A percentile compares a stretch with the other conserved stretches of the same genome.
phyloP scores from a whole-genome alignment of 768 basidiomycete species.

The Mycena filopes region DNA sequence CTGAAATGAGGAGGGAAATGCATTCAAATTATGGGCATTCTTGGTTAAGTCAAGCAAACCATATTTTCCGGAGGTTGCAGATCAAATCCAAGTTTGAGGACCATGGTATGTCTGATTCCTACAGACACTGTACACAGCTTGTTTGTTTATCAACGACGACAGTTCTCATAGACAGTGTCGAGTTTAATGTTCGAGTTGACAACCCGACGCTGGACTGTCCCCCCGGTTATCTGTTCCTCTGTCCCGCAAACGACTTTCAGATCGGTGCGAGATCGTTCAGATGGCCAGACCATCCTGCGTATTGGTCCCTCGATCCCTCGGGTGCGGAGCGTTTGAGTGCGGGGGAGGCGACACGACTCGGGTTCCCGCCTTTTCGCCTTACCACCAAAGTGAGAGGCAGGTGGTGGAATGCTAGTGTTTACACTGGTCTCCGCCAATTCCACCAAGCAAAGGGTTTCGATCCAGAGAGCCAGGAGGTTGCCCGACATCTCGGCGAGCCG shows the following conservation, averaged over 20 bases:
- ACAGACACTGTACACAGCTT: background rate
- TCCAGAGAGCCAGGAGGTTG: conserved; percentile 19
- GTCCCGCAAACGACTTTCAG: background rate
- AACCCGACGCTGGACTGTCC: background rate
- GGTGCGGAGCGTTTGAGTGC: background rate
- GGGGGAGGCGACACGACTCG: background rate
- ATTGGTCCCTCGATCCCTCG: conserved; percentile 6
- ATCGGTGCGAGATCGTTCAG: background rate
- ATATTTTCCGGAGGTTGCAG: no score
- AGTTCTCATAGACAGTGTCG: background rate
- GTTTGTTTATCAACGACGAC: no score
- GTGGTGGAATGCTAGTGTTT: background rate
- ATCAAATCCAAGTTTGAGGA: background rate
- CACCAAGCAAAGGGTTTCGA: conserved; percentile 19
- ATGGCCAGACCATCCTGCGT: background rate
- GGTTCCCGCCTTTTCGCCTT: background rate
- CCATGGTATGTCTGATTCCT: background rate
- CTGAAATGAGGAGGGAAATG: no score
- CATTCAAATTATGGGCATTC: background rate
- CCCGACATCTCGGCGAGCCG: background rate
- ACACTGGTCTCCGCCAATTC: conserved; percentile 3
- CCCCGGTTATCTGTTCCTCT: conserved; percentile 6
- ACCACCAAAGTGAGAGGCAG: background rate
- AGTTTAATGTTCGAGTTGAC: background rate
- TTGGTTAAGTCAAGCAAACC: conserved; percentile 7